Conservation (phyloP, 345 rosid species). For the Murraya paniculata region DNA sequence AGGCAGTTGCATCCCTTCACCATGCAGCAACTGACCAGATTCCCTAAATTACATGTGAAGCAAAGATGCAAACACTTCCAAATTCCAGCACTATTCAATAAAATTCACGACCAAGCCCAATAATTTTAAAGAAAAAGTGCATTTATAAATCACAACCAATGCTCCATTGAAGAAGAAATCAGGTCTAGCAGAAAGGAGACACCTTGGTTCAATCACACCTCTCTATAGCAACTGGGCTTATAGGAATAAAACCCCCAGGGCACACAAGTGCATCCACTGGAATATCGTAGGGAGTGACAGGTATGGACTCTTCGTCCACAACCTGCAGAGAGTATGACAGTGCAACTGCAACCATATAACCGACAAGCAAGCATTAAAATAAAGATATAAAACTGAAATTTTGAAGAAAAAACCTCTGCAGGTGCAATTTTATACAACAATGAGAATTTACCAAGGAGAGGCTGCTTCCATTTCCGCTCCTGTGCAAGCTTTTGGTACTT, state of each 20-base stretch:
- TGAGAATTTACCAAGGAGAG: slow-evolving; percentile 33
- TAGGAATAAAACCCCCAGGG: slow-evolving; percentile 39
- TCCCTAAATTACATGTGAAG: background rate
- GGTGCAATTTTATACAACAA: background rate
- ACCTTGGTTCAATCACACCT: slow-evolving; percentile 19
- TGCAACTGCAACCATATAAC: slow-evolving; percentile 31
- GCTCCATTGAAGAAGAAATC: background rate
- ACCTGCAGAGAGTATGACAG: slow-evolving; percentile 41
- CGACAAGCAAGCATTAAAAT: background rate
- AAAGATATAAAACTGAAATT: background rate
- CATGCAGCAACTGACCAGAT: background rate
- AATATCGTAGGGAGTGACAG: slow-evolving; percentile 34
- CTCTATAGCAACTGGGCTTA: slow-evolving; percentile 21
- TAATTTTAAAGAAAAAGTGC: background rate
- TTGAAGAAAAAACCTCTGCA: background rate
- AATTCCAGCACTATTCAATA: too few relatives aligned
- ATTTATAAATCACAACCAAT: background rate
- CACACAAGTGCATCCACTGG: slow-evolving; percentile 43
- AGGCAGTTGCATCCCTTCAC: background rate
- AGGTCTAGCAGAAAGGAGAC: background rate
- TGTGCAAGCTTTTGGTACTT: slow-evolving; percentile 35
- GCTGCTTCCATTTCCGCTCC: slow-evolving; percentile 39
- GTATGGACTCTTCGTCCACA: slow-evolving; percentile 33
- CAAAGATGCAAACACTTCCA: background rate
- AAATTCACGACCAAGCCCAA: background rate